Percentiles rank a stretch among this genome's conserved stretches.
Conservation (phyloP, 139 green algal genomes). For the Coelastrella sp. region DNA sequence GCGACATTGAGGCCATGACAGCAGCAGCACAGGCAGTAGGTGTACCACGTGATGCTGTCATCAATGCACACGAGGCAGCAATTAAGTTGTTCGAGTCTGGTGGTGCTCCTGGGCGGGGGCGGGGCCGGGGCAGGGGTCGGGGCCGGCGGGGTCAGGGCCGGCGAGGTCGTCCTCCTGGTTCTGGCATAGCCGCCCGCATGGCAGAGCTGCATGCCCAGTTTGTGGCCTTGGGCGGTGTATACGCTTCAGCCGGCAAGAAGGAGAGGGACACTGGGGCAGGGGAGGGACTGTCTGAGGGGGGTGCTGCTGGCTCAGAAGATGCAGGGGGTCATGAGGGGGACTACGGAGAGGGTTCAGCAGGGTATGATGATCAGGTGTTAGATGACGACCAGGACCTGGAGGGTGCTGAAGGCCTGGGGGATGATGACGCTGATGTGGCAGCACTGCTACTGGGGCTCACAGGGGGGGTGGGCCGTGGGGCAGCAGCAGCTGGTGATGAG, state of each 20-base stretch:
- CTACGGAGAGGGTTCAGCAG: not conserved
- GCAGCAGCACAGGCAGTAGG: slow-evolving; percentile 22
- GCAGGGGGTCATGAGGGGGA: not conserved
- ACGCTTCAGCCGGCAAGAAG: not conserved
- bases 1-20: slow-evolving; percentile 21
- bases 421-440: slow-evolving; percentile 40
- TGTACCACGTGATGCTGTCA: not conserved
- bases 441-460: slow-evolving; percentile 38
- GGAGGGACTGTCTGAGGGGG: not conserved
- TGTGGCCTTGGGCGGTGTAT: slow-evolving; percentile 4
- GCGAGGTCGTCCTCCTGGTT: not conserved
- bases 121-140: not conserved
- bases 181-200: slow-evolving; percentile 25
- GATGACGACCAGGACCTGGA: not conserved
- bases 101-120: not conserved
- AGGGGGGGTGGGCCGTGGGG: not conserved
- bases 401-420: not conserved
- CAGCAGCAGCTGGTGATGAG: not conserved
- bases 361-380: not conserved
- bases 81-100: not conserved
- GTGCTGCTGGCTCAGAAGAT: not conserved
- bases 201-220: slow-evolving; percentile 41
- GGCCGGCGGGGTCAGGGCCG: not conserved
- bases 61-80: slow-evolving; percentile 13
- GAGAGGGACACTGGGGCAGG: not conserved